Evolutionary conservation across 495 filamentous ascomycete species (phyloP).

Genomic region (Neurospora tetraspora): DNA sequence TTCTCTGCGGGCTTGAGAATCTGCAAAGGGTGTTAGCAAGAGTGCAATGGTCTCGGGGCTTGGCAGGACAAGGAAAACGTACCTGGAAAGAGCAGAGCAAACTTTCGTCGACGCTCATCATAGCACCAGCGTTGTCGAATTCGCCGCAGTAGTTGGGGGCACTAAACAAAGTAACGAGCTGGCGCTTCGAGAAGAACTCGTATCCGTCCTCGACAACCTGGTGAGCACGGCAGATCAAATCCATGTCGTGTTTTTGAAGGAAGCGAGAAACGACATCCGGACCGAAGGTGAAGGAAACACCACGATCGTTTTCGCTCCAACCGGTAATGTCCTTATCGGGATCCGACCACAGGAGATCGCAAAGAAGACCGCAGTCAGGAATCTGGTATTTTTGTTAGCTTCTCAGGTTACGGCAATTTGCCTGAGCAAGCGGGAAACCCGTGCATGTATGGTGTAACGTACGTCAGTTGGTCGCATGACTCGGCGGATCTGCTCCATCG

Average conservation of each 20-base stretch:
- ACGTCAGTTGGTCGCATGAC: constrained; percentile 99
- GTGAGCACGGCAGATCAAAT: constrained; percentile 96
- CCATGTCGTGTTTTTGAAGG: constrained; percentile 99
- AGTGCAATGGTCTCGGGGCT: not conserved
- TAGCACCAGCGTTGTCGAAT: constrained; percentile 98
- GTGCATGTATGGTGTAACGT: constrained; percentile 18
- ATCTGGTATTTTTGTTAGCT: constrained; percentile 54
- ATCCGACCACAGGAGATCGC: constrained; percentile 97
- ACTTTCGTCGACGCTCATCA: constrained; percentile 99
- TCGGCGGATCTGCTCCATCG: constrained; percentile 98
- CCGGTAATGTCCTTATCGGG: constrained; percentile 99
- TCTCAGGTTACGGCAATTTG: not conserved
- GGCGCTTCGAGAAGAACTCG: constrained; percentile 98
- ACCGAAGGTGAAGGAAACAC: constrained; percentile 97
- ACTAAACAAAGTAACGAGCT: constrained; percentile 95
- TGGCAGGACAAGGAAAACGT: constrained; percentile 22
- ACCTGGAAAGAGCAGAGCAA: constrained; percentile 99
- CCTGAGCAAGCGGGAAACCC: not conserved
- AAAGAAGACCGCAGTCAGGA: constrained; percentile 93
- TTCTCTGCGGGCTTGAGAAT: constrained; percentile 99
- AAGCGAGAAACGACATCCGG: constrained; percentile 98
- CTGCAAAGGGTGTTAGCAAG: constrained; percentile 36
- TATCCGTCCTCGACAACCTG: constrained; percentile 99
- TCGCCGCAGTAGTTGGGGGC: constrained; percentile 99
- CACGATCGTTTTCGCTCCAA: constrained; percentile 98